Conservation (phyloP, 306 rosid genomes). For the Rubus parviflorus region DNA sequence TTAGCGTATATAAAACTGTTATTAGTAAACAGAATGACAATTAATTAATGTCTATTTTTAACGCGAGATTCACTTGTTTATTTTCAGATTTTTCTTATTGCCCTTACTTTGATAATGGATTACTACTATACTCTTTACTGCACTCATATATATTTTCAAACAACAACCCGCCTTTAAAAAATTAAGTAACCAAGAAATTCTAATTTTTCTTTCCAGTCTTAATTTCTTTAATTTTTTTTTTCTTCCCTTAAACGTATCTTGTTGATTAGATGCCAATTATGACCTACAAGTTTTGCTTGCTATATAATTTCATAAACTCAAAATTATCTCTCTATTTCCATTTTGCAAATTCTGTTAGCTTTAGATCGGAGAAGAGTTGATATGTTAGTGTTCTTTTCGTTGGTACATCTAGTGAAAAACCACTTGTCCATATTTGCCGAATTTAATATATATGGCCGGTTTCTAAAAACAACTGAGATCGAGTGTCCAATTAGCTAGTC, state of each 20-base stretch:
- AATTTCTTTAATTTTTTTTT: too few relatives aligned
- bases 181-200: constrained; percentile 48
- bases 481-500: too few relatives aligned
- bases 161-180: constrained; percentile 75
- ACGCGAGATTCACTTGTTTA: background rate
- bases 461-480: too few relatives aligned
- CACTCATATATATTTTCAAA: constrained; percentile 68
- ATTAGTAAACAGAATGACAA: background rate
- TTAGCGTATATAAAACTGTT: too few relatives aligned
- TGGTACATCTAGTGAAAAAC: background rate
- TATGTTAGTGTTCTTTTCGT: background rate
- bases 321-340: constrained; percentile 8
- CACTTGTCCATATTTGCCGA: too few relatives aligned
- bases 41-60: background rate
- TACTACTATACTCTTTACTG: constrained; percentile 55
- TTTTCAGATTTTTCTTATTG: constrained; percentile 73
- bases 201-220: too few relatives aligned
- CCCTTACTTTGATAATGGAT: constrained; percentile 69
- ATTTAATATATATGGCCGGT: too few relatives aligned
- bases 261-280: background rate
- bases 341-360: constrained; percentile 14
- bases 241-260: too few relatives aligned
- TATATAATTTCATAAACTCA: constrained; percentile 24
- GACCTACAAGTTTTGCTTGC: background rate
- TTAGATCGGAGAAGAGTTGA: background rate